phyloP scores from a whole-genome alignment of 352 stramenopile species.

The Pythium periplocum region DNA sequence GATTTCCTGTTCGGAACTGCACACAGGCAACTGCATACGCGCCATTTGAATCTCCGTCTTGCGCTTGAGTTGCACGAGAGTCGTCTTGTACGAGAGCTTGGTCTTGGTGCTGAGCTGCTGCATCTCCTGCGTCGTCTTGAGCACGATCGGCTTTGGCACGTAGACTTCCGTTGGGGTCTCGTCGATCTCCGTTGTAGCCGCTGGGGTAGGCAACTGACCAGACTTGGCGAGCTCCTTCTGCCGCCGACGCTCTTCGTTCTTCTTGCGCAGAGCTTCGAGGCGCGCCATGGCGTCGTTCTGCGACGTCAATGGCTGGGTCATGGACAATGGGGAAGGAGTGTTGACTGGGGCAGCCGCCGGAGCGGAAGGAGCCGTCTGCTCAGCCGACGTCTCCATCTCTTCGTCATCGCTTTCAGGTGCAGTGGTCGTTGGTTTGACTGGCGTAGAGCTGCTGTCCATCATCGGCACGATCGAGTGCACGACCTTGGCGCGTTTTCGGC shows the following conservation, averaged over 20 bases:
- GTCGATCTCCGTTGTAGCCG: slow-evolving; percentile 14
- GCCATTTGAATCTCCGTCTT: slow-evolving; percentile 83
- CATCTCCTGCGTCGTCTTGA: slow-evolving; percentile 64
- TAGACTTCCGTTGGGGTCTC: slow-evolving; percentile 37
- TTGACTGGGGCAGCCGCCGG: too few relatives aligned
- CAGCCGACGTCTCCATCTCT: too few relatives aligned
- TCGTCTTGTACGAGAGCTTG: slow-evolving; percentile 56
- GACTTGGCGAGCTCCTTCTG: slow-evolving; percentile 26
- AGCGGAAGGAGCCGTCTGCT: too few relatives aligned
- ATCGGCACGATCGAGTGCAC: slow-evolving; percentile 26
- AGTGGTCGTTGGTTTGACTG: background rate
- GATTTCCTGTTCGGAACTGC: slow-evolving; percentile 98
- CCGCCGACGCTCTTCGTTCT: slow-evolving; percentile 74
- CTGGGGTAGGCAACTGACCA: background rate
- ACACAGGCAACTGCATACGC: slow-evolving; percentile 96
- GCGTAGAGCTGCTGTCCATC: slow-evolving; percentile 1
- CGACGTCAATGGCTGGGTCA: slow-evolving; percentile 20
- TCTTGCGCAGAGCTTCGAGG: slow-evolving; percentile 60
- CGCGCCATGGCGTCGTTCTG: slow-evolving; percentile 68
- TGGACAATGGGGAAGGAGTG: too few relatives aligned
- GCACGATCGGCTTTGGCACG: slow-evolving; percentile 56
- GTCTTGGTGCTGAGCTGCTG: slow-evolving; percentile 33
- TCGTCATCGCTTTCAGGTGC: background rate
- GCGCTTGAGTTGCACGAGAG: slow-evolving; percentile 67
- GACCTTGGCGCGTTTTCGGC: slow-evolving; percentile 15